A percentile compares a stretch with the other conserved stretches of the same genome.
These are phyloP conservation scores for Chalciporus pseudorubinellus DNA, from an alignment of 768 basidiomycete genomes.

Conservation along the genomic window DNA sequence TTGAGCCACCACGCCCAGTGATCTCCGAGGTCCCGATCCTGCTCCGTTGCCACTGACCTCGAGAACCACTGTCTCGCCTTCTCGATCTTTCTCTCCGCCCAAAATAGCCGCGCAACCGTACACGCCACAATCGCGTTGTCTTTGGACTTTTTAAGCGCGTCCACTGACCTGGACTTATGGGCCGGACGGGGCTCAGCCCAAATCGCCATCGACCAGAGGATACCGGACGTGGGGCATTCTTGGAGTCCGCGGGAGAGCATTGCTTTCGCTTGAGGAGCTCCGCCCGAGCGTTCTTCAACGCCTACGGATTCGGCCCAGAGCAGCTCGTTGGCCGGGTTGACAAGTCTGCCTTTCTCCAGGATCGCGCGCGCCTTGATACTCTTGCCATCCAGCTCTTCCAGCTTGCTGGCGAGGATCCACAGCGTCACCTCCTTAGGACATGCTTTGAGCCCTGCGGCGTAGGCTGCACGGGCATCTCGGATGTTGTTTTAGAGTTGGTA, in stretches of 20 bases:
- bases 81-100: no score
- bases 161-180: no score
- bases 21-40: no score
- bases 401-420: constrained; percentile 84
- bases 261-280: constrained; percentile 77
- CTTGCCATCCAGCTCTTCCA: constrained; percentile 89
- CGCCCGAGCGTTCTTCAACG: constrained; percentile 88
- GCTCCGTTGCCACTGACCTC: no score
- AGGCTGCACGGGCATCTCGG: constrained; percentile 72
- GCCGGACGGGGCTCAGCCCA: no score
- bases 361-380: constrained; percentile 91
- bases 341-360: constrained; percentile 84
- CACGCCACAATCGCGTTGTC: no score
- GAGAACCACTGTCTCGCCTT: no score
- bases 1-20: no score
- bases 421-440: constrained; percentile 83
- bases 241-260: constrained; percentile 87
- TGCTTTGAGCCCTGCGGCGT: constrained; percentile 78
- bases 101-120: no score
- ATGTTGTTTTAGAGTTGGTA: constrained; percentile 60
- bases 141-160: no score
- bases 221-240: constrained; percentile 86
- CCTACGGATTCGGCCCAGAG: constrained; percentile 91
- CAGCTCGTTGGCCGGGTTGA: constrained; percentile 80
- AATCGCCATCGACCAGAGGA: no score